Percentiles rank a stretch among this genome's conserved stretches.
Evolutionary conservation across 2,329 filamentous ascomycete species (phyloP).

Genomic region (Trichoderma sp.): DNA sequence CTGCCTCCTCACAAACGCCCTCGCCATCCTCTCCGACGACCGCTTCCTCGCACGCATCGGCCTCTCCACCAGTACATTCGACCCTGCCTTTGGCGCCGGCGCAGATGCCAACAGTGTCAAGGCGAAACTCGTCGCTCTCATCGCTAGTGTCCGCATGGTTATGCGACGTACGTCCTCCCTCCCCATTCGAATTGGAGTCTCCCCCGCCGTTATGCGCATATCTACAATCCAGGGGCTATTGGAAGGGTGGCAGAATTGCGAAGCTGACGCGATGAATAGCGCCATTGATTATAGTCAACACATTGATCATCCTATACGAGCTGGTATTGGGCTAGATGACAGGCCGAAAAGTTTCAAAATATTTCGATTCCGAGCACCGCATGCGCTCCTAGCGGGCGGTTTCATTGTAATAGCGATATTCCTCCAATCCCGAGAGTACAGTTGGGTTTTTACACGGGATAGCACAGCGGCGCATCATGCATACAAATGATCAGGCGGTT

Average conservation of each 20-base stretch:
- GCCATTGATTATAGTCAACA: slow-evolving; percentile 80
- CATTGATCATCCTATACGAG: slow-evolving; percentile 78
- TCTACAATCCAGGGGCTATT: background rate
- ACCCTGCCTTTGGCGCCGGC: slow-evolving; percentile 74
- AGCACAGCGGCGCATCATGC: background rate
- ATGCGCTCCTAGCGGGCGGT: background rate
- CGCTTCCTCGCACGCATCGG: slow-evolving; percentile 85
- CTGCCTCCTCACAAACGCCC: slow-evolving; percentile 87
- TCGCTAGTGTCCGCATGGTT: slow-evolving; percentile 83
- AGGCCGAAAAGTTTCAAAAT: background rate
- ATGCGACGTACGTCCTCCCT: slow-evolving; percentile 68
- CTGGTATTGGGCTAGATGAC: slow-evolving; percentile 47
- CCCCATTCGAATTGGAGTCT: background rate
- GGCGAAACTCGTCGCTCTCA: slow-evolving; percentile 82
- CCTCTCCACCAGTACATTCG: slow-evolving; percentile 66
- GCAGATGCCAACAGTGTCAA: slow-evolving; percentile 71
- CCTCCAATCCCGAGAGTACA: background rate
- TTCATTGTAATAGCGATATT: background rate
- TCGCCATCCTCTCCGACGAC: slow-evolving; percentile 92
- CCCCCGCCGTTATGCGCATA: background rate
- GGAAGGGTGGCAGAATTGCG: too few relatives aligned
- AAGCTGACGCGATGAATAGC: slow-evolving; percentile 47
- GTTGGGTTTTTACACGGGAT: background rate
- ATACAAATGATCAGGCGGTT: background rate
- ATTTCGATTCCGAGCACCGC: background rate